Evolutionary conservation across 2,329 filamentous ascomycete species (phyloP), one percentile per base, ranked within the genome.

Genomic region (Purpureocillium lavendulum): DNA sequence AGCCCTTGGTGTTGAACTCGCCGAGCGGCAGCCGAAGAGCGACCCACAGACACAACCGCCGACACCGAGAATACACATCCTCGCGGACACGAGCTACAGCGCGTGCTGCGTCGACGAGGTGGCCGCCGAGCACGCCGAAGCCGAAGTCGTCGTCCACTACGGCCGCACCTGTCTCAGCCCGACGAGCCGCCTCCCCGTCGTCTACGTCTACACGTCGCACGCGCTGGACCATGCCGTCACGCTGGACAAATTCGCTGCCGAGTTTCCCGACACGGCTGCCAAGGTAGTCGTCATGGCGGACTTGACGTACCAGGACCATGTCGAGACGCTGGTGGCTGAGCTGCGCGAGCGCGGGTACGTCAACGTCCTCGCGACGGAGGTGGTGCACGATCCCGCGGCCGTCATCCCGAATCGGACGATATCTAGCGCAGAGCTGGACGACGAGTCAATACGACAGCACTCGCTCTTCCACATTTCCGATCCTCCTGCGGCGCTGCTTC

Each of bases 21-120:
- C 21, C 21, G 21, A 5, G 21, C 21, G 21, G 21, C 21, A 26
- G 21, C 5, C 21, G 21, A 5, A 26, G 21, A 5, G 6, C 21
- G 21, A 26, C 21, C 10, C 21, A 6, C 21, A 26, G 21, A 26
- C 21, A 26, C 6, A 5, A 26, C 21, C 21, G 21, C 44, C 40
- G 1, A 32, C 29, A 32, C 49, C 40, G 40, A 57, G 71, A 45
- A 70, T 97, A 38, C 94, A 85, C 51, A 89, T 98, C 44, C 69
- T 98, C 14, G 92, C 84, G 26, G 92, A 98, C 60, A 97, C 92
- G 3, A 96, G 90, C 2, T 98, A 97, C 62, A 94, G 92, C 43
- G 83, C 90, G 1, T 98, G 92, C 64, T 98, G 92, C 55, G 89
- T 97, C 14, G 92, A 98, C 55, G 92, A 98, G 65, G 82, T 97